Base-by-base conservation (phyloP, 2,329 filamentous ascomycete species). In the Leptographium procerum region DNA sequence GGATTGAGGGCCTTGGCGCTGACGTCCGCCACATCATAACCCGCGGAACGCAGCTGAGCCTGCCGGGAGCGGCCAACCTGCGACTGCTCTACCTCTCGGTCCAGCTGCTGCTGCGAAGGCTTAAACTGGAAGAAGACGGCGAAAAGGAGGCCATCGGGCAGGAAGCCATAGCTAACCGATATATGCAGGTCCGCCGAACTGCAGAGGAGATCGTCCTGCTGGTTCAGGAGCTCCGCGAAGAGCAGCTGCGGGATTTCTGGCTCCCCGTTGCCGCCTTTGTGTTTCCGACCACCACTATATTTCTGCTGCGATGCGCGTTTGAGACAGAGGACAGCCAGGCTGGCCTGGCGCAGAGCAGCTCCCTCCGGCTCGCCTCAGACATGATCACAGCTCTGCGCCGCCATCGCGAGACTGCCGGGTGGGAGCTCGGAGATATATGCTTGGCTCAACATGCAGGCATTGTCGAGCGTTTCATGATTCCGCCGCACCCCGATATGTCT, bases 391-490 rank as follows among this genome's bases (percentile, higher is more conserved):
- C 33, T 1, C 52, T 61, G 24, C 52, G 55, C 3, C 24, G 10
- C 2, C 57, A 61, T 47, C 52, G 51, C 10, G 10, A 24, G 2
- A 9, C 8, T 1, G 67, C 66, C 50, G 67, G 64, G 0, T 81
- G 79, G 78, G 78, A 81, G 60, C 66, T 81, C 1, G 77, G 71
- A 0, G 77, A 80, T 53, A 70, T 77, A 5, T 80, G 77, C 60
- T 65, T 81, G 1, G 69, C 71, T 0, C 75, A 79, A 53, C 47
- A 61, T 52, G 22, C 19, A 3, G 47, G 16, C 8, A 16, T 58
- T 7, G n/a, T 61, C 7, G 55, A 58, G 10, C 47, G 43, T 2
- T 16, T 60, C 13, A 2, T 50, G 16, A 4, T 4, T 45, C 16
- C n/a, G 7, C 40, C 40, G n/a, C 16, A 33, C 22, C 8, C 29